A percentile compares a stretch with the other conserved stretches of the same genome.
These are phyloP conservation scores for Aaosphaeria pasadenensis DNA, from an alignment of 2,329 filamentous ascomycete species.

Conservation along the genomic window DNA sequence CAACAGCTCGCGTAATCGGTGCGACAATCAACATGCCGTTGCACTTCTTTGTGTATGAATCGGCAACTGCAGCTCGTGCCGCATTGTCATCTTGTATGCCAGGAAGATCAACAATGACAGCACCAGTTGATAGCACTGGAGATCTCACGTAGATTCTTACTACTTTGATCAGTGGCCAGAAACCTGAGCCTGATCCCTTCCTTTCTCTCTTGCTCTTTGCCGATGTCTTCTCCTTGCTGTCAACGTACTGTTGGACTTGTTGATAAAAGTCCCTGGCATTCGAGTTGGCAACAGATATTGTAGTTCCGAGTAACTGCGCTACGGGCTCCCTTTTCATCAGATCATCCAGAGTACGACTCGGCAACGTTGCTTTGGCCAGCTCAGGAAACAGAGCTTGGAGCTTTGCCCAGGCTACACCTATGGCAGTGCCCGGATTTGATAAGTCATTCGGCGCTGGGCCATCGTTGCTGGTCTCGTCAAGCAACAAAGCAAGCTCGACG, in stretches of 20 bases:
- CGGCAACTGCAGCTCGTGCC: constrained; percentile 57
- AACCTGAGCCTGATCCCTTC: constrained; percentile 34
- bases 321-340: no score
- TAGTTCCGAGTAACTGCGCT: constrained; percentile 46
- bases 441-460: constrained; percentile 39
- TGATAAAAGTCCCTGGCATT: constrained; percentile 44
- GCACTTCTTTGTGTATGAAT: constrained; percentile 60
- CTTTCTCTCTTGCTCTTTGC: constrained; percentile 29
- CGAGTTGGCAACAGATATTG: constrained; percentile 37
- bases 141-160: constrained; percentile 53
- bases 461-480: constrained; percentile 43
- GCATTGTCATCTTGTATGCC: constrained; percentile 60
- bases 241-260: constrained; percentile 50
- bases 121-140: constrained; percentile 51
- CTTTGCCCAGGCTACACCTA: constrained; percentile 50
- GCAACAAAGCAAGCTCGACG: constrained; percentile 49
- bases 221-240: constrained; percentile 52
- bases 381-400: constrained; percentile 49
- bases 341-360: no score
- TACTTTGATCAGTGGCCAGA: constrained; percentile 54
- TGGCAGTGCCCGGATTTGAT: constrained; percentile 45
- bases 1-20: constrained; percentile 58
- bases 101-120: constrained; percentile 58
- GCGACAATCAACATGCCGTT: constrained; percentile 61
- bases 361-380: constrained; percentile 40